Evolutionary conservation across 805 yeast species (phyloP).

Genomic region (Sporopachydermia quercuum): DNA sequence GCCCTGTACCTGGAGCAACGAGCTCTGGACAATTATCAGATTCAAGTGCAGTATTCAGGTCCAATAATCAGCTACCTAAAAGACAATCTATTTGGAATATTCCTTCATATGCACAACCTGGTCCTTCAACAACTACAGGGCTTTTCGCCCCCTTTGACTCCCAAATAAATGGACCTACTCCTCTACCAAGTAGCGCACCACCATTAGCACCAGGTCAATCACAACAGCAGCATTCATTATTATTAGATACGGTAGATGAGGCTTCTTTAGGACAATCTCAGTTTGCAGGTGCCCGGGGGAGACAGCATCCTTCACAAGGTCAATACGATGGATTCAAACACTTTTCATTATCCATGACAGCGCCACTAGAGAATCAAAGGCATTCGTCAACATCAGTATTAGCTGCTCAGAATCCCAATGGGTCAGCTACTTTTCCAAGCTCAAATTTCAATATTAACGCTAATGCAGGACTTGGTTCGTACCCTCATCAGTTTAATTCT

Average conservation of each 20-base stretch:
- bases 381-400: background rate
- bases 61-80: background rate
- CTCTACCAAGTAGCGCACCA: slow-evolving; percentile 1
- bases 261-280: background rate
- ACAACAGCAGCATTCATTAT: background rate
- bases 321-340: background rate
- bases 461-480: background rate
- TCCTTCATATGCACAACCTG: background rate
- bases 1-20: no score
- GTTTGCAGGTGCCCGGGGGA: background rate
- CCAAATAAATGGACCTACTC: background rate
- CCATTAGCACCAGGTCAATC: background rate
- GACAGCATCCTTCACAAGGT: background rate
- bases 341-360: background rate
- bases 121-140: background rate
- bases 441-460: background rate
- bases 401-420: background rate
- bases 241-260: background rate
- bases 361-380: background rate
- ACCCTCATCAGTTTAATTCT: background rate
- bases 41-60: background rate
- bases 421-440: background rate
- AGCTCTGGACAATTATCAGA: background rate
- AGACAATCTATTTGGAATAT: background rate
- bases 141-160: background rate